Evolutionary conservation across 345 rosid genomes (phyloP), one percentile per base, ranked within the genome.

Genomic region (Ceriops zippeliana): DNA sequence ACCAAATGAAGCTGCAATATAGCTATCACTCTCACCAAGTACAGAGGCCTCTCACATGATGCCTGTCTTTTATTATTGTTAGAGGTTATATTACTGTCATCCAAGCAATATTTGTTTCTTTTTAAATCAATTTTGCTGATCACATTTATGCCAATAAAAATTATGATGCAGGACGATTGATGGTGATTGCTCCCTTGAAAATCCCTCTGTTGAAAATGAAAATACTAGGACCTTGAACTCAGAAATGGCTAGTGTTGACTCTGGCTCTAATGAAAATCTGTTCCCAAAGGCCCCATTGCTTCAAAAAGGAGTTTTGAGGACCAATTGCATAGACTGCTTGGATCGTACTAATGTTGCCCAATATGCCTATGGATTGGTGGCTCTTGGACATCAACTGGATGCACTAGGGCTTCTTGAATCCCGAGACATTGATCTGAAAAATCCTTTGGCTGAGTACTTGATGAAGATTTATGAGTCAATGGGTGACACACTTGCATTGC

Each of bases 281-380:
- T 65, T 26, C 75, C 20, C 76, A 68, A 81, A 78, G 70, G 74
- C 65, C 37, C 84, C 81, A 20, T 77, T 75, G 82, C 78, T 87
- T 73, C 99, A 95, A 82, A 87, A 79, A 16, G 99, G 99, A 65
- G 82, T 95, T 58, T 73, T 95, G 51, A 85, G 99, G 81, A 95
- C 99, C 74, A 95, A 95, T 65, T 95, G 99, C 89, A 95, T 95
- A 52, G 99, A 95, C 76, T 95, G 97, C 78, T 73, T 95, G 62
- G 99, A 95, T 67, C 97, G 99, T 70, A 95, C 99, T 60, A 95
- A 95, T 63, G 97, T 91, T 80, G 99, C 99, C 31, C 99, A 95
- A 64, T 95, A 87, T 72, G 93, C 87, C 11, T 89, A 85, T 75
- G 99, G 99, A 35, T 74, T 95, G 79, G 86, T 84, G 58, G 88